Evolutionary conservation across 2,329 filamentous ascomycete genomes (phyloP).

Genomic region (Sphaerulina vaccinii): DNA sequence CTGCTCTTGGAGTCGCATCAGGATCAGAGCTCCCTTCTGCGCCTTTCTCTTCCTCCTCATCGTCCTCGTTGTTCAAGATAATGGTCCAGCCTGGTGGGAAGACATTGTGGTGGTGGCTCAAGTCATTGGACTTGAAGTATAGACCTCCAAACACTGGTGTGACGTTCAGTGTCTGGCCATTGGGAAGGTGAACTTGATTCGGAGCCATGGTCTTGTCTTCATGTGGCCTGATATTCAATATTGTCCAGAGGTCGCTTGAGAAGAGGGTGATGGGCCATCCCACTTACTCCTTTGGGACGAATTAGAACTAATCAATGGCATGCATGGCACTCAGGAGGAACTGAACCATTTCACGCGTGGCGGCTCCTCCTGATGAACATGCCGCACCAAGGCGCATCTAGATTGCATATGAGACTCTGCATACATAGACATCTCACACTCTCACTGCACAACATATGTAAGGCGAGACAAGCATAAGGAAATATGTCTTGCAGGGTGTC

Average conservation of each 20-base stretch:
- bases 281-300: not conserved
- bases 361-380: no score
- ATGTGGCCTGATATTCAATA: not conserved
- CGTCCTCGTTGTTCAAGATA: constrained; percentile 66
- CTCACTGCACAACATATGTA: no score
- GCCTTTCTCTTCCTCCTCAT: constrained; percentile 32
- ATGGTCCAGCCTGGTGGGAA: constrained; percentile 90
- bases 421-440: no score
- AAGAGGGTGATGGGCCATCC: not conserved
- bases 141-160: constrained; percentile 87
- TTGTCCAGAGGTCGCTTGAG: not conserved
- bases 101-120: constrained; percentile 65
- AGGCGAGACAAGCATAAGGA: no score
- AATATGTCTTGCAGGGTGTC: no score
- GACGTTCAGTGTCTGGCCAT: constrained; percentile 80
- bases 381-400: no score
- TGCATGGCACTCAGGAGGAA: no score
- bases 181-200: constrained; percentile 69
- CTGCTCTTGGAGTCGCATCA: constrained; percentile 23
- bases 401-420: no score
- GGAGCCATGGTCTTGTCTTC: constrained; percentile 39
- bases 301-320: no score
- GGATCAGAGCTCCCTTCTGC: constrained; percentile 8
- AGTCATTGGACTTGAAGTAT: constrained; percentile 80
- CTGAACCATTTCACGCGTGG: no score